phyloP scores from a whole-genome alignment of 2,329 filamentous ascomycete genomes.

The Cladophialophora psammophila region DNA sequence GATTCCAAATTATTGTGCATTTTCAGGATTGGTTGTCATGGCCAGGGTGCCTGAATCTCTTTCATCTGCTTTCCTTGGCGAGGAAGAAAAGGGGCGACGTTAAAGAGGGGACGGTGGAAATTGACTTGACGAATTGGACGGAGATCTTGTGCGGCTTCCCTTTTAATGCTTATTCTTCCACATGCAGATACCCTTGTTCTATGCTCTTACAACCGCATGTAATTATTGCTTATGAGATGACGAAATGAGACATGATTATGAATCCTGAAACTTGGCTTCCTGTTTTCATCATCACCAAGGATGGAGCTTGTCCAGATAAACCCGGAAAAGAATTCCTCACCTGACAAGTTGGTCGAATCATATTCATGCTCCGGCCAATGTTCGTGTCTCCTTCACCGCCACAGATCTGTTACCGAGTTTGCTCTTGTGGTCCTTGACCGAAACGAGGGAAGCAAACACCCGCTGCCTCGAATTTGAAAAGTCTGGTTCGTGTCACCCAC shows the following conservation, averaged over 20 bases:
- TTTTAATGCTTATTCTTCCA: conserved; percentile 13
- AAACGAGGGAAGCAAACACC: conserved; percentile 17
- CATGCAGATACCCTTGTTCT: conserved; percentile 26
- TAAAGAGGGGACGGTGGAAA: background rate
- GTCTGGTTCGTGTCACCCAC: conserved; percentile 13
- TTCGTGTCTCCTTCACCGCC: conserved; percentile 14
- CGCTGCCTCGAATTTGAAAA: background rate
- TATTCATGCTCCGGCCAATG: background rate
- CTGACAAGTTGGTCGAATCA: background rate
- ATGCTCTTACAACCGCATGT: conserved; percentile 7
- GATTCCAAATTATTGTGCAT: background rate
- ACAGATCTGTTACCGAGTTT: conserved; percentile 23
- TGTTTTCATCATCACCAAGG: background rate
- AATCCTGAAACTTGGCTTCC: conserved; percentile 19
- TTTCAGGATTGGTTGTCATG: background rate
- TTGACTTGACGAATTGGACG: conserved; percentile 1
- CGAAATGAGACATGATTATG: conserved; percentile 35
- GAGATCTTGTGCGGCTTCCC: background rate
- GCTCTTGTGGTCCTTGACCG: conserved; percentile 16
- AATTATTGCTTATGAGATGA: conserved; percentile 25
- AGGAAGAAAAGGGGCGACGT: background rate
- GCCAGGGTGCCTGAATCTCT: background rate
- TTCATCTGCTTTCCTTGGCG: background rate
- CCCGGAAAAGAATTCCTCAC: background rate
- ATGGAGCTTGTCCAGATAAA: background rate